These are phyloP conservation scores for Metschnikowia amazonensis DNA, from an alignment of 805 yeast genomes.

Conservation along the genomic window DNA sequence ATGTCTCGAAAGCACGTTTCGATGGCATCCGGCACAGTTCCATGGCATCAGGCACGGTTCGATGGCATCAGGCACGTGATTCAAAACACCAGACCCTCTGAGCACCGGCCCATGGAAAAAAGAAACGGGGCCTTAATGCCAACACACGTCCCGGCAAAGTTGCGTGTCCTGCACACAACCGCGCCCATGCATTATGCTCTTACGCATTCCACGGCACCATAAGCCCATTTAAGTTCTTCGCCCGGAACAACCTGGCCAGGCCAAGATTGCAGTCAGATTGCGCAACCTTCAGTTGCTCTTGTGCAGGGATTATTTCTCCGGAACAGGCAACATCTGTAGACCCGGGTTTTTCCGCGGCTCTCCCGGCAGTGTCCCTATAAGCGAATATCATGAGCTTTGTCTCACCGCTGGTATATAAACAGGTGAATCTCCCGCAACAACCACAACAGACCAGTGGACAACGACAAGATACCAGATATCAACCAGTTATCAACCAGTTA, in stretches of 20 bases:
- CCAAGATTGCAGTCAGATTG: not conserved
- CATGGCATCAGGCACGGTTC: too few species aligned
- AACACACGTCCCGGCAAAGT: not conserved
- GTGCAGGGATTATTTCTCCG: not conserved
- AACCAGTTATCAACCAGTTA: too few species aligned
- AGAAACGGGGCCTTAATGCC: not conserved
- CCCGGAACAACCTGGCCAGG: not conserved
- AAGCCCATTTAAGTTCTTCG: not conserved
- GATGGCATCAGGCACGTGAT: too few species aligned
- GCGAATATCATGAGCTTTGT: constrained; percentile 1
- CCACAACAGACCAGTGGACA: too few species aligned
- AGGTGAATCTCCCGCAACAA: not conserved
- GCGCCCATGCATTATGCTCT: not conserved
- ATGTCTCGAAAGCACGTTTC: too few species aligned
- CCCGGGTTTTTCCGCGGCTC: constrained; percentile 1
- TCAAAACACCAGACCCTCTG: too few species aligned
- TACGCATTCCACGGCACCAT: not conserved
- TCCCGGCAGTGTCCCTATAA: constrained; percentile 2
- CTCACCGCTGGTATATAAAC: not conserved
- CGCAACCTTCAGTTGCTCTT: not conserved
- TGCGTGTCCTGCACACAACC: not conserved
- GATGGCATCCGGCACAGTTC: too few species aligned
- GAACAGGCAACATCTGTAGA: not conserved
- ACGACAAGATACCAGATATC: too few species aligned
- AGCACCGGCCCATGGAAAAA: not conserved